These are phyloP conservation scores for Trichoderma sp. DNA, from an alignment of 2,329 filamentous ascomycete genomes.

Conservation along the genomic window DNA sequence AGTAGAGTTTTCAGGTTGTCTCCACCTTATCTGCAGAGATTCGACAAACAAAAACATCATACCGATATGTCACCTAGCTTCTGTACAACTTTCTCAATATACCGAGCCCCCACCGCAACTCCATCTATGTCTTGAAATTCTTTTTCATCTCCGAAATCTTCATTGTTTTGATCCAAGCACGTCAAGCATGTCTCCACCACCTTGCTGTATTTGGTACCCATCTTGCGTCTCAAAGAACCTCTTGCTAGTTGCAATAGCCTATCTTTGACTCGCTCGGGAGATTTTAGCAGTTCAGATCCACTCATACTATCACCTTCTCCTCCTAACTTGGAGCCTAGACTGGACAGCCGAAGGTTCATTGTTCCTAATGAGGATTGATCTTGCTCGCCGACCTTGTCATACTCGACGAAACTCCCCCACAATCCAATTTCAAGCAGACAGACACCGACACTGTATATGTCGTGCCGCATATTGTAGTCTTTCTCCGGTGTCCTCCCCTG, in stretches of 20 bases:
- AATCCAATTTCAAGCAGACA: slow-evolving; percentile 43
- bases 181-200: slow-evolving; percentile 35
- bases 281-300: not conserved
- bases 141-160: slow-evolving; percentile 29
- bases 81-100: slow-evolving; percentile 30
- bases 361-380: not conserved
- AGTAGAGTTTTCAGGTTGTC: too few relatives aligned
- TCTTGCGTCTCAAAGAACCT: slow-evolving; percentile 31
- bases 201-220: slow-evolving; percentile 31
- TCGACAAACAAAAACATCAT: not conserved
- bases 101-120: slow-evolving; percentile 29
- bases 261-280: not conserved
- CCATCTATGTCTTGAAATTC: slow-evolving; percentile 33
- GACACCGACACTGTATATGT: slow-evolving; percentile 46
- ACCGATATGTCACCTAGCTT: not conserved
- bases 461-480: slow-evolving; percentile 46
- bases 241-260: slow-evolving; percentile 28
- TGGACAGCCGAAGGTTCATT: not conserved
- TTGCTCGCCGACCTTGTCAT: slow-evolving; percentile 1
- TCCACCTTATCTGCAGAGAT: too few relatives aligned
- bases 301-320: not conserved
- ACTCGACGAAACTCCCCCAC: slow-evolving; percentile 37
- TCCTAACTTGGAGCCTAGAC: not conserved
- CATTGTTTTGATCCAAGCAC: slow-evolving; percentile 32
- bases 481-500: slow-evolving; percentile 38